phyloP scores from a whole-genome alignment of 495 filamentous ascomycete genomes.

The Trichoderma gamsii region DNA sequence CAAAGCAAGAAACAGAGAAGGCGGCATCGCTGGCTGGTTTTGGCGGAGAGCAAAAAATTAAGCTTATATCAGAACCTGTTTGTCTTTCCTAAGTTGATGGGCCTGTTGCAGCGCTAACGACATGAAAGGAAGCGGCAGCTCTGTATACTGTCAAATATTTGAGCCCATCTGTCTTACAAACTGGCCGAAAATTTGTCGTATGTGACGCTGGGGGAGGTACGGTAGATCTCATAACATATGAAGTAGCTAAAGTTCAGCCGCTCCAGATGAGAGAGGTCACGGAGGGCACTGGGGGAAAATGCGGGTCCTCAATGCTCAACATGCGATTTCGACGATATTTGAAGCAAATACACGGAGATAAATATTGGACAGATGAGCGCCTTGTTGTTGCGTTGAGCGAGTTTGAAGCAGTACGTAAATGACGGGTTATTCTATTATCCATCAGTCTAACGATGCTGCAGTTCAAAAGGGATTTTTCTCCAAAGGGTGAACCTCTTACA shows the following conservation, averaged over 20 bases:
- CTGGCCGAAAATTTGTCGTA: slow-evolving; percentile 38
- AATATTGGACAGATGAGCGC: slow-evolving; percentile 24
- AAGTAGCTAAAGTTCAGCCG: slow-evolving; percentile 12
- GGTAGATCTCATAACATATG: slow-evolving; percentile 39
- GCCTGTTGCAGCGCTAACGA: background rate
- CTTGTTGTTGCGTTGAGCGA: slow-evolving; percentile 23
- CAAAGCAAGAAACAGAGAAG: slow-evolving; percentile 41
- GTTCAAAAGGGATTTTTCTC: slow-evolving; percentile 15
- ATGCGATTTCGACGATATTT: slow-evolving; percentile 32
- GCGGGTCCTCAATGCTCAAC: slow-evolving; percentile 37
- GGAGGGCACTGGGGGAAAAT: slow-evolving; percentile 30
- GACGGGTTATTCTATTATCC: background rate
- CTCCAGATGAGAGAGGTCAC: slow-evolving; percentile 33
- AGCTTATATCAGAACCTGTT: slow-evolving; percentile 54
- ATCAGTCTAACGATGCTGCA: background rate
- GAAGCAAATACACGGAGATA: slow-evolving; percentile 24
- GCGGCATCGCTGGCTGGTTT: slow-evolving; percentile 48
- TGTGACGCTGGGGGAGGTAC: slow-evolving; percentile 58
- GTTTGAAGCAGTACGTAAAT: background rate
- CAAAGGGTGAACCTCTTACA: background rate
- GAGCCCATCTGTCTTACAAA: slow-evolving; percentile 16
- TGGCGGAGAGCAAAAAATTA: slow-evolving; percentile 36
- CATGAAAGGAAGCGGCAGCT: slow-evolving; percentile 45
- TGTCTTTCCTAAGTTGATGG: slow-evolving; percentile 9
- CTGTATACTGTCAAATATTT: slow-evolving; percentile 43